Evolutionary conservation across 768 basidiomycete genomes (phyloP), one percentile per base, ranked within the genome.

Genomic region (Boletus fagicola): DNA sequence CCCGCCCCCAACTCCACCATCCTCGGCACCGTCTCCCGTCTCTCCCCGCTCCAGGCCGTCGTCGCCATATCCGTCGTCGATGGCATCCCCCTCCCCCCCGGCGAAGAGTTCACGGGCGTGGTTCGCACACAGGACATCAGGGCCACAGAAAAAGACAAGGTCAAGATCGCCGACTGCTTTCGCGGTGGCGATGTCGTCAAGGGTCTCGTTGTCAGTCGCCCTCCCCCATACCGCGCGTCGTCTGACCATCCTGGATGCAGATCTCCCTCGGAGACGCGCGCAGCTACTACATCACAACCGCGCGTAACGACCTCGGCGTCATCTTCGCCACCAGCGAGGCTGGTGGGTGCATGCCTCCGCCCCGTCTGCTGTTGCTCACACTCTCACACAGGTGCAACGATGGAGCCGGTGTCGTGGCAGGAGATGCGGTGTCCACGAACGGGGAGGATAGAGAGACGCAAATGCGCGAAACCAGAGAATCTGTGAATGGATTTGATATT

Each of bases 201-300:
- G 57, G 92, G 91, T 15, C 69, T 89, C 39, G 92, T 96, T 65
- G 94, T 94, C 69, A 69, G 87, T 78, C 24, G 20, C 38, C n/a
- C 26, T 11, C 9, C 6, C 18, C 24, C 20, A 0, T 28, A 5
- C 44, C 22, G 33, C 58, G 31, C 30, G 39, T 35, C 46, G 39
- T 57, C 67, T 54, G 46, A 61, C 40, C n/a, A 40, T 15, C 7
- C 28, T 40, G 39, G 8, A 48, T 24, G 7, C 57, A 95, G 94
- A 91, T 95, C 49, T 95, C 94, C 18, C 78, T 97, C 26, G 94
- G 94, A 11, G 94, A 96, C 72, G 86, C 93, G 26, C 84, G 92
- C 44, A 92, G 88, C 64, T 96, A 96, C 74, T 95, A 92, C 75
- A 80, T 96, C 30, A 92, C 93, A 0, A 96, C 94, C 4, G 94